phyloP scores from a whole-genome alignment of 1,284 basidiomycete species.

The Fomes fomentarius region DNA sequence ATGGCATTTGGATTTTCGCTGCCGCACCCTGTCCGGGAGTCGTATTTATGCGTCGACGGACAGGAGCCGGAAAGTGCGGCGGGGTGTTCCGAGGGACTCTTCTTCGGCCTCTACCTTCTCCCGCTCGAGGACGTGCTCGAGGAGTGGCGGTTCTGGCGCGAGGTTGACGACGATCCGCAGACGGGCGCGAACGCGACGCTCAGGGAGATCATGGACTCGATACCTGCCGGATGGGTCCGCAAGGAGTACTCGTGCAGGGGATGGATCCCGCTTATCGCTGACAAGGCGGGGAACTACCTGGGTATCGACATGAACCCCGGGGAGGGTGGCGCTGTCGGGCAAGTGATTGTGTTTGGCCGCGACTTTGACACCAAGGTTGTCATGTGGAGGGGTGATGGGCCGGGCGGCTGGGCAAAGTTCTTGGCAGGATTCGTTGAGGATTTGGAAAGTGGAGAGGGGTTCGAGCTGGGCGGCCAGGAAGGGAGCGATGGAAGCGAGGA shows the following conservation, averaged over 20 bases:
- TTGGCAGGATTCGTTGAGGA: conserved; percentile 93
- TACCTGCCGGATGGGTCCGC: conserved; percentile 92
- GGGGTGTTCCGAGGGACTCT: conserved; percentile 85
- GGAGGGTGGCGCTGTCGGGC: conserved; percentile 77
- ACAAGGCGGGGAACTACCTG: conserved; percentile 96
- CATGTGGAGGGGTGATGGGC: conserved; percentile 88
- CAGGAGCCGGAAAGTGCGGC: conserved; percentile 88
- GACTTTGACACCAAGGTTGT: conserved; percentile 99
- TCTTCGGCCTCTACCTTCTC: conserved; percentile 84
- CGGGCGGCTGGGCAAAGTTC: conserved; percentile 95
- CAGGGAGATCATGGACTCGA: conserved; percentile 81
- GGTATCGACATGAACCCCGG: conserved; percentile 94
- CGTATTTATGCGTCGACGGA: conserved; percentile 81
- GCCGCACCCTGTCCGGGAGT: conserved; percentile 81
- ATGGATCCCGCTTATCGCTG: conserved; percentile 94
- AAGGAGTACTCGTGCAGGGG: conserved; percentile 91
- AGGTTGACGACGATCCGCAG: conserved; percentile 83
- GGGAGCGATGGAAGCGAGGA: conserved; percentile 75
- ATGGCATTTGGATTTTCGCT: conserved; percentile 81
- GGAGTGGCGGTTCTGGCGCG: conserved; percentile 94
- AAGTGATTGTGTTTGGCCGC: conserved; percentile 96
- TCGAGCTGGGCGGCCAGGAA: conserved; percentile 68
- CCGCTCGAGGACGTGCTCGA: conserved; percentile 89
- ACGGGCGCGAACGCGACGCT: conserved; percentile 79
- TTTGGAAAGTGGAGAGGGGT: conserved; percentile 87